These are phyloP conservation scores for Przewalskia tangutica DNA, from an alignment of 257 asterid species.

Conservation along the genomic window DNA sequence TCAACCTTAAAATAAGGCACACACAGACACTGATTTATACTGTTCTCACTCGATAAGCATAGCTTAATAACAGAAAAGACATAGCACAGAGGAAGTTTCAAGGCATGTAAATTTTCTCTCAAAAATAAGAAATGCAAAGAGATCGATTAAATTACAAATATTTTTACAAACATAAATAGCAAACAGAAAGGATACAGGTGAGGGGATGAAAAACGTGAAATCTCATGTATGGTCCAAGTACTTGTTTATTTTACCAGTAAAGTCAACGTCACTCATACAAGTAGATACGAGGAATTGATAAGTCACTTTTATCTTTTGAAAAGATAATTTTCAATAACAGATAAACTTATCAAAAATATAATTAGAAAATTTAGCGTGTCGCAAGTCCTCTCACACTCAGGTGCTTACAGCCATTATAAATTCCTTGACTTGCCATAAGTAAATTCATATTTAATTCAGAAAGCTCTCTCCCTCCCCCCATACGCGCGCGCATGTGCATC, in stretches of 20 bases:
- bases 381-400: not conserved
- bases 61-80: not conserved
- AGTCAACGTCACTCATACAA: not conserved
- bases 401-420: not conserved
- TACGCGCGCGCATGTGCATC: too few species aligned
- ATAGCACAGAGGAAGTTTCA: not conserved
- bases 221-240: not conserved
- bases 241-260: not conserved
- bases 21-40: not conserved
- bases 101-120: not conserved
- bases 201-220: not conserved
- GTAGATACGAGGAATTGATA: not conserved
- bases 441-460: not conserved
- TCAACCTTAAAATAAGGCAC: not conserved
- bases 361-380: not conserved
- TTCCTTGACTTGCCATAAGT: not conserved
- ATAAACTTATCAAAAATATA: too few species aligned
- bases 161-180: too few species aligned
- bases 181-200: not conserved
- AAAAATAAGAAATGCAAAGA: not conserved
- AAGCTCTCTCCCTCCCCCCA: not conserved
- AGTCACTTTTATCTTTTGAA: not conserved
- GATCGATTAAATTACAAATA: not conserved
- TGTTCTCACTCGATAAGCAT: not conserved
- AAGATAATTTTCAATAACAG: not conserved